Evolutionary conservation across 202 grass and related monocot species (phyloP).

Genomic region (Elaeis oleifera): DNA sequence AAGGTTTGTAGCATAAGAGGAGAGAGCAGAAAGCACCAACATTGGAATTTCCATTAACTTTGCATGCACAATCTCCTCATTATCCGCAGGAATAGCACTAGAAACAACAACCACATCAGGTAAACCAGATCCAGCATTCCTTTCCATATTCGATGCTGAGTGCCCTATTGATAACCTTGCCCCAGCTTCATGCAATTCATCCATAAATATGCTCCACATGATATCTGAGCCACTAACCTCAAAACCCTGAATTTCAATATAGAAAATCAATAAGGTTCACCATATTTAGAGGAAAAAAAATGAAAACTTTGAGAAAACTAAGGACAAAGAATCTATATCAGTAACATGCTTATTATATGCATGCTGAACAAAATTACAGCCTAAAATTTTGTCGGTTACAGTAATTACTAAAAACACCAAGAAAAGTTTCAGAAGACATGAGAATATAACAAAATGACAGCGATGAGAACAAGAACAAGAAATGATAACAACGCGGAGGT

Average conservation of each 20-base stretch:
- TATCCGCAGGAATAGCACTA: constrained; percentile 16
- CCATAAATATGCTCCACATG: constrained; percentile 10
- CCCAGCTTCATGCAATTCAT: constrained; percentile 5
- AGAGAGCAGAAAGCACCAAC: not conserved
- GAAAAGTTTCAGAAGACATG: too few species aligned
- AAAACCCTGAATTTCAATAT: constrained; percentile 7
- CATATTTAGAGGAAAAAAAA: too few species aligned
- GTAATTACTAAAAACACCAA: too few species aligned
- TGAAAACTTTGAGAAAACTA: too few species aligned
- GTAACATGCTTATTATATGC: too few species aligned
- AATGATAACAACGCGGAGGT: too few species aligned
- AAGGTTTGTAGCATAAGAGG: not conserved
- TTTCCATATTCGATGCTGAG: constrained; percentile 1
- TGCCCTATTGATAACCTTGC: constrained; percentile 10
- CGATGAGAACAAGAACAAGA: too few species aligned
- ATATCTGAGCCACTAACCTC: constrained; percentile 21
- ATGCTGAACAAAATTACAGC: too few species aligned
- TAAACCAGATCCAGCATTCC: not conserved
- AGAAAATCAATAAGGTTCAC: not conserved
- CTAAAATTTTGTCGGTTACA: too few species aligned
- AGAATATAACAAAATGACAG: too few species aligned
- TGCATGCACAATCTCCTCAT: constrained; percentile 13
- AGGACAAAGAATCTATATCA: too few species aligned
- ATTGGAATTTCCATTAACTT: constrained; percentile 8
- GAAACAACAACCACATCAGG: constrained; percentile 16